Conservation (phyloP, 805 yeast genomes). For the Helenozyma baotianmanensis region DNA sequence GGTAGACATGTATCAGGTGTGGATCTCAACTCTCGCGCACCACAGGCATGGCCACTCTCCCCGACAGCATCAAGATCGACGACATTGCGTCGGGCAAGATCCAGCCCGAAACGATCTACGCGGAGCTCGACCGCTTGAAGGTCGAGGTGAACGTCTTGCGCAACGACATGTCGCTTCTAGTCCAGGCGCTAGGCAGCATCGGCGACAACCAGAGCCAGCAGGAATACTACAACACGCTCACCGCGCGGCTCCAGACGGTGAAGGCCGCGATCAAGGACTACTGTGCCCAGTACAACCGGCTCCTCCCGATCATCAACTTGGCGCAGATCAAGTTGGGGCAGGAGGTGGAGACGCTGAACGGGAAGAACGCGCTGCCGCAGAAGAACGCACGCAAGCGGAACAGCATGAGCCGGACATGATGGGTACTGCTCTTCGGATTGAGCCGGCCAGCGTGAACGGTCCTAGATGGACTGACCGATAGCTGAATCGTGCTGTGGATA, state of each 20-base stretch:
- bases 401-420: too few species aligned
- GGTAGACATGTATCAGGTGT: too few species aligned
- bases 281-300: constrained; percentile 39
- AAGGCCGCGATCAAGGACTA: constrained; percentile 39
- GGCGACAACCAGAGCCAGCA: constrained; percentile 28
- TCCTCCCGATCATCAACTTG: constrained; percentile 47
- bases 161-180: constrained; percentile 36
- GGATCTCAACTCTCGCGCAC: too few species aligned
- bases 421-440: too few species aligned
- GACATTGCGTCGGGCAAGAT: constrained; percentile 41
- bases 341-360: constrained; percentile 39
- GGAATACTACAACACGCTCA: constrained; percentile 35
- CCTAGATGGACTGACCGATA: too few species aligned
- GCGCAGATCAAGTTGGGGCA: constrained; percentile 48
- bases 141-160: constrained; percentile 39
- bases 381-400: constrained; percentile 1
- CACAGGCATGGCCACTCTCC: too few species aligned
- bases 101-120: constrained; percentile 39
- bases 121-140: constrained; percentile 38
- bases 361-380: constrained; percentile 1
- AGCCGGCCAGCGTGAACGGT: too few species aligned
- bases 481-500: too few species aligned
- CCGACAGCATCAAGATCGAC: constrained; percentile 28
- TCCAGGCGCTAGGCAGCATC: constrained; percentile 34
- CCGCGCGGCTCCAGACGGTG: constrained; percentile 32